Evolutionary conservation across 2,329 filamentous ascomycete genomes (phyloP).

Genomic region (Samsoniella hepiali): DNA sequence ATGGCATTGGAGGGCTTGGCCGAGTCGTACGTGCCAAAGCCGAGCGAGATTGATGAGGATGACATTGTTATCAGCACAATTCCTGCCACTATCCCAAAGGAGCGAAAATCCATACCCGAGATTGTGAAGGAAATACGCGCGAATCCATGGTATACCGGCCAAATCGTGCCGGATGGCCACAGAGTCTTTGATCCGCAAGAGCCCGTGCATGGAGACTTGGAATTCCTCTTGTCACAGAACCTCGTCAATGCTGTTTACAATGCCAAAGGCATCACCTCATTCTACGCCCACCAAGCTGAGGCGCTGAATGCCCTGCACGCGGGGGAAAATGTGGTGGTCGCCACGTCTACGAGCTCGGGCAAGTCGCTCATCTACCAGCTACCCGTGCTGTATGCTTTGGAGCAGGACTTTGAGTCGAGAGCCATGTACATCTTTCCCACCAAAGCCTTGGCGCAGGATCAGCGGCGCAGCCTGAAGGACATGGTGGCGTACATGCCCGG

Average conservation of each 20-base stretch:
- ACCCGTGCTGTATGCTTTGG: slow-evolving; percentile 82
- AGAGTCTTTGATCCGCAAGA: slow-evolving; percentile 84
- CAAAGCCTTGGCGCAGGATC: slow-evolving; percentile 93
- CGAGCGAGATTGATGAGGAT: slow-evolving; percentile 41
- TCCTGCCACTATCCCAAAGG: slow-evolving; percentile 71
- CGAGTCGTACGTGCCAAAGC: slow-evolving; percentile 60
- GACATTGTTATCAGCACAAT: slow-evolving; percentile 44
- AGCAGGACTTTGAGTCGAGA: slow-evolving; percentile 70
- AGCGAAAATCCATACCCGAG: slow-evolving; percentile 75
- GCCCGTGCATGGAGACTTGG: slow-evolving; percentile 75
- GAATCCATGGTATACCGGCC: slow-evolving; percentile 82
- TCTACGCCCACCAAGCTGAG: slow-evolving; percentile 91
- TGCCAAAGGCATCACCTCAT: slow-evolving; percentile 75
- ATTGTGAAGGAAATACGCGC: slow-evolving; percentile 82
- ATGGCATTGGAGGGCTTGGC: slow-evolving; percentile 57
- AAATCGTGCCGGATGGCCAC: slow-evolving; percentile 92
- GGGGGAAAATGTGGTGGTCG: slow-evolving; percentile 83
- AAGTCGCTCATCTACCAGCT: slow-evolving; percentile 98
- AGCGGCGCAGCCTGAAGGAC: slow-evolving; percentile 82
- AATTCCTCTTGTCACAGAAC: slow-evolving; percentile 83
- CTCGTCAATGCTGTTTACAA: slow-evolving; percentile 97
- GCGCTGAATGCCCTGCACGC: slow-evolving; percentile 85
- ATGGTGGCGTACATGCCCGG: slow-evolving; percentile 77
- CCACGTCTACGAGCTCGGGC: slow-evolving; percentile 92
- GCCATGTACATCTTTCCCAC: slow-evolving; percentile 99